These are phyloP conservation scores for Magnusiomyces starmeri DNA, from an alignment of 1,139 yeast species.

Conservation along the genomic window DNA sequence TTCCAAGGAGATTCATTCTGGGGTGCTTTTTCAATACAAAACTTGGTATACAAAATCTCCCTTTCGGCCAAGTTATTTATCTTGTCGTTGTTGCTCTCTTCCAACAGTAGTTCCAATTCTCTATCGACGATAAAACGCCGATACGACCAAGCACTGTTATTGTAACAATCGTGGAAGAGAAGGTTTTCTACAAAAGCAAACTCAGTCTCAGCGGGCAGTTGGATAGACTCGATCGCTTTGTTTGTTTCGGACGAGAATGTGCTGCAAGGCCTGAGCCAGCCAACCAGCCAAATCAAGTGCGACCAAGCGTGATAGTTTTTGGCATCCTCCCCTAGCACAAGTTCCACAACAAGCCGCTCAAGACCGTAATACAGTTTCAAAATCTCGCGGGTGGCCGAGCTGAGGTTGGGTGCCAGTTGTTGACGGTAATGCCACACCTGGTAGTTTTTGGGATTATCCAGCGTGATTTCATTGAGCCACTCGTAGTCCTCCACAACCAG, in stretches of 20 bases:
- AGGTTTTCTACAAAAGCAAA: conserved; percentile 44
- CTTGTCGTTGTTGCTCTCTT: background rate
- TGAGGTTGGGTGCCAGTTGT: conserved; percentile 21
- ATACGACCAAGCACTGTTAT: conserved; percentile 93
- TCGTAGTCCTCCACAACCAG: conserved; percentile 33
- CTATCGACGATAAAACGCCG: conserved; percentile 49
- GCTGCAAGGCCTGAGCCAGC: too few relatives aligned
- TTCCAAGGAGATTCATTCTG: conserved; percentile 89
- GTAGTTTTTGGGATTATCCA: conserved; percentile 79
- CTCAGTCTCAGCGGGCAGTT: conserved; percentile 37
- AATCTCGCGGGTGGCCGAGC: background rate
- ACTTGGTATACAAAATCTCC: conserved; percentile 44
- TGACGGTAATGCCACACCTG: conserved; percentile 95
- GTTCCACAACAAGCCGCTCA: conserved; percentile 56
- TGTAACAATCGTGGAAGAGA: conserved; percentile 60
- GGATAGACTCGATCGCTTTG: background rate
- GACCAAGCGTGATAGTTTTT: conserved; percentile 98
- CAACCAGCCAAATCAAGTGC: conserved; percentile 72
- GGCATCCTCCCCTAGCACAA: conserved; percentile 68
- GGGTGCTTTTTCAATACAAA: conserved; percentile 52
- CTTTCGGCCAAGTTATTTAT: conserved; percentile 18
- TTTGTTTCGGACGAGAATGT: background rate
- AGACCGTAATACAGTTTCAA: conserved; percentile 35
- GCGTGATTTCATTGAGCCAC: conserved; percentile 74
- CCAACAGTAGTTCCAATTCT: conserved; percentile 11